A percentile compares a stretch with the other conserved stretches of the same genome.
Conservation (phyloP, 208 protist genomes). For the Strigomonas culicis region DNA sequence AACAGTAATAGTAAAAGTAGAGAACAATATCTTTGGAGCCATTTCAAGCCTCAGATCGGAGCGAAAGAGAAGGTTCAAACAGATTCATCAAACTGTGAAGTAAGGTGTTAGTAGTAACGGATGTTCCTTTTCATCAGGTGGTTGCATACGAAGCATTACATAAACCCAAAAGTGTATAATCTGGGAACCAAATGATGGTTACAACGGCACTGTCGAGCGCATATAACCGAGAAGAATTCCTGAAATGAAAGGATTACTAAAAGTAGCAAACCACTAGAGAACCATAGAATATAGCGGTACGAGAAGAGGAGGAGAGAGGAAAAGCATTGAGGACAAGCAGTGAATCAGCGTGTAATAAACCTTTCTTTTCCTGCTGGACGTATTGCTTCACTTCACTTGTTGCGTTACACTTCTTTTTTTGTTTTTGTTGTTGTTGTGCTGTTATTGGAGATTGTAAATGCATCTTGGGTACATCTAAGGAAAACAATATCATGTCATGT, state of each 20-base stretch:
- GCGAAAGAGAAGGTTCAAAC: conserved; percentile 53
- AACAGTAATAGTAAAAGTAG: neutral
- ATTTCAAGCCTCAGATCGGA: conserved; percentile 37
- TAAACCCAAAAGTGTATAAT: neutral
- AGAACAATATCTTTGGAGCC: neutral
- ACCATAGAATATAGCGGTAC: no score
- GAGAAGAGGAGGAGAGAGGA: neutral
- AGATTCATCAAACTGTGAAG: conserved; percentile 17
- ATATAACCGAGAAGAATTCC: conserved; percentile 14
- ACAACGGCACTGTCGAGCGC: neutral
- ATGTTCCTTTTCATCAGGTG: conserved; percentile 20
- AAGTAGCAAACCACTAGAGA: neutral
- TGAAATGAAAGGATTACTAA: neutral
- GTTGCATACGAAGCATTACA: neutral
- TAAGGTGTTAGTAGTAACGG: conserved; percentile 13
- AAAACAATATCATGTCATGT: no score
- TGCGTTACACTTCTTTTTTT: no score
- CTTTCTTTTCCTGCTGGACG: neutral
- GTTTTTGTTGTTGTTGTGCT: no score
- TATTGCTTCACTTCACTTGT: no score
- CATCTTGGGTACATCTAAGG: no score
- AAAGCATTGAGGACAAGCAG: neutral
- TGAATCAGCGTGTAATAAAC: neutral
- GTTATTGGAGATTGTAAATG: no score
- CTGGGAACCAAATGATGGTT: conserved; percentile 19